phyloP scores from a whole-genome alignment of 2,329 filamentous ascomycete genomes.

The Colletotrichum gigasporum region DNA sequence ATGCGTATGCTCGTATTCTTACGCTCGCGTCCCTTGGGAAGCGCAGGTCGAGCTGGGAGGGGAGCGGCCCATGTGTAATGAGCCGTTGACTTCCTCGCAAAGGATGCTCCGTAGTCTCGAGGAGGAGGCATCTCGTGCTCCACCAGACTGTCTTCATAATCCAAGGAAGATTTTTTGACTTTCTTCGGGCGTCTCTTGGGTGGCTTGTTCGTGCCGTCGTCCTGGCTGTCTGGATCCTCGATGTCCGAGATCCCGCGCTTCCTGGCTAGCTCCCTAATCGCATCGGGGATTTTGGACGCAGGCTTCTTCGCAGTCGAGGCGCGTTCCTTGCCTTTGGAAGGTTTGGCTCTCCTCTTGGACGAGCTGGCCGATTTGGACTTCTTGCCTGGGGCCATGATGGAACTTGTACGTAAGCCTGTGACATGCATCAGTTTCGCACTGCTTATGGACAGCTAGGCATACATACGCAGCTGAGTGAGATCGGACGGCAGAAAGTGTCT shows the following conservation, averaged over 20 bases:
- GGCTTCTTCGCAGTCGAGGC: neutral
- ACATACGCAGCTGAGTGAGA: neutral
- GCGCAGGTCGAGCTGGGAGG: neutral
- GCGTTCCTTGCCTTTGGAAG: neutral
- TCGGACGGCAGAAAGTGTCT: neutral
- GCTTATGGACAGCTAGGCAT: neutral
- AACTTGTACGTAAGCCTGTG: neutral
- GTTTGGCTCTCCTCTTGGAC: neutral
- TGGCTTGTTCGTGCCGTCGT: slow-evolving; percentile 7
- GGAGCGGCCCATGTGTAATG: slow-evolving; percentile 16
- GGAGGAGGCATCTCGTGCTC: slow-evolving; percentile 10
- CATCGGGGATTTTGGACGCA: neutral
- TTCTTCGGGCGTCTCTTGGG: neutral
- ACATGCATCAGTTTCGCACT: neutral
- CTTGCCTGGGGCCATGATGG: slow-evolving; percentile 2
- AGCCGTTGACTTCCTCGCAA: slow-evolving; percentile 24
- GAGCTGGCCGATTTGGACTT: neutral
- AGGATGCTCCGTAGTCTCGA: slow-evolving; percentile 7
- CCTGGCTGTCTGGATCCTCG: slow-evolving; percentile 5
- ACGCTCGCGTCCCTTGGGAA: neutral
- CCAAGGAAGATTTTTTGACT: neutral
- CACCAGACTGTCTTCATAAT: neutral
- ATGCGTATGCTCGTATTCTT: neutral
- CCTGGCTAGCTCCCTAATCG: neutral
- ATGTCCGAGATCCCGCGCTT: neutral